Evolutionary conservation across 1,284 basidiomycete species (phyloP).

Genomic region (Coniophora puteana): DNA sequence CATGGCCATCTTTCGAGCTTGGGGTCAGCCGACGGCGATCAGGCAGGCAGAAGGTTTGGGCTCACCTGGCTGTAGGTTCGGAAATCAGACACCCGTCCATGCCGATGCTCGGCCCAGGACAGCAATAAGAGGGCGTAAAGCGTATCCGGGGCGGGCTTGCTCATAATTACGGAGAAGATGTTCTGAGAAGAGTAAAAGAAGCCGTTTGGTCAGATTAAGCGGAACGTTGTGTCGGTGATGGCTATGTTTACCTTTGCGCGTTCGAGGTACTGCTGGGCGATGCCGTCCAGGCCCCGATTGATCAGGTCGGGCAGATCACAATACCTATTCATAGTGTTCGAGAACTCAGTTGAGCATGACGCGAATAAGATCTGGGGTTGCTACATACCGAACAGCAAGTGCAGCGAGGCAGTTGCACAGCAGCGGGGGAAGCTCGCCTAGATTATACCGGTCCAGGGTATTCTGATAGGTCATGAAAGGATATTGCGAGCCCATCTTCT

Average conservation of each 20-base stretch:
- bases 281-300: conserved; percentile 52
- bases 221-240: conserved; percentile 8
- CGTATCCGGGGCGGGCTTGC: conserved; percentile 58
- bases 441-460: conserved; percentile 54
- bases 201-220: conserved; percentile 11
- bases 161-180: conserved; percentile 47
- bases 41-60: no score
- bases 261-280: conserved; percentile 62
- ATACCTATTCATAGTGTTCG: conserved; percentile 40
- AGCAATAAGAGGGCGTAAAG: conserved; percentile 71
- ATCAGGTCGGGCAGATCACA: conserved; percentile 58
- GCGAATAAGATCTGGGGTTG: no score
- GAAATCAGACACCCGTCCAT: conserved; percentile 48
- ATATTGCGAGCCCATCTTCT: conserved; percentile 57
- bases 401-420: conserved; percentile 71
- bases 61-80: conserved; percentile 37
- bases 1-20: conserved; percentile 46
- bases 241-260: conserved; percentile 57
- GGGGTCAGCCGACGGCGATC: conserved; percentile 13
- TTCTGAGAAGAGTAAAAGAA: conserved; percentile 40
- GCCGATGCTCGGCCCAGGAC: conserved; percentile 70
- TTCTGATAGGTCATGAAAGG: conserved; percentile 65
- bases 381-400: conserved; percentile 58
- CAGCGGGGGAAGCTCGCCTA: conserved; percentile 55
- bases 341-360: no score